Base-by-base conservation (phyloP, 345 rosid genomes). In the Dipteronia dyeriana region DNA sequence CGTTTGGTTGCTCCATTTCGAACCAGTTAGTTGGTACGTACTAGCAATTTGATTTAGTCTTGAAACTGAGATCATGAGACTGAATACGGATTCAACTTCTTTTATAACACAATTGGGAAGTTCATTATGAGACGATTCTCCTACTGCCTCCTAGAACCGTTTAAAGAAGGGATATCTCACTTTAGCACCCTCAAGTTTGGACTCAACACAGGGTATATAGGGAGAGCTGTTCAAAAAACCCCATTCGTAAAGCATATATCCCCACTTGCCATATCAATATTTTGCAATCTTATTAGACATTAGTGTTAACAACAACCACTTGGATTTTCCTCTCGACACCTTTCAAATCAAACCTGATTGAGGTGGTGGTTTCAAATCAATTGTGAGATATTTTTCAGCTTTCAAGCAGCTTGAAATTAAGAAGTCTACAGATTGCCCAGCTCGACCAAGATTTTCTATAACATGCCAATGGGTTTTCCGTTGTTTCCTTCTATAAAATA, bases 1-100 rank as follows among this genome's bases (percentile, higher is more conserved):
- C 16, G 16, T 54, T 61, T 13, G 66, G 66, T 23, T 61, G 66
- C 66, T 61, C 66, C n/a, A n/a, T n/a, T n/a, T n/a, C n/a, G n/a
- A n/a, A n/a, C n/a, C n/a, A n/a, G n/a, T n/a, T n/a, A n/a, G n/a
- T n/a, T n/a, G n/a, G n/a, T n/a, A n/a, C n/a, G n/a, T n/a, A n/a
- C n/a, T n/a, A n/a, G n/a, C n/a, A n/a, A n/a, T n/a, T n/a, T n/a
- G n/a, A n/a, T n/a, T n/a, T n/a, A n/a, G n/a, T n/a, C n/a, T n/a
- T n/a, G n/a, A n/a, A n/a, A n/a, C n/a, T n/a, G n/a, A n/a, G n/a
- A n/a, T n/a, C n/a, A n/a, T n/a, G n/a, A n/a, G n/a, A n/a, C n/a
- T n/a, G n/a, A n/a, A n/a, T n/a, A n/a, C n/a, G n/a, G n/a, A n/a
- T n/a, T n/a, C n/a, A n/a, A n/a, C n/a, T n/a, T n/a, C n/a, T n/a